Evolutionary conservation across 306 rosid genomes (phyloP).

Genomic region (Lathyrus oleraceus): DNA sequence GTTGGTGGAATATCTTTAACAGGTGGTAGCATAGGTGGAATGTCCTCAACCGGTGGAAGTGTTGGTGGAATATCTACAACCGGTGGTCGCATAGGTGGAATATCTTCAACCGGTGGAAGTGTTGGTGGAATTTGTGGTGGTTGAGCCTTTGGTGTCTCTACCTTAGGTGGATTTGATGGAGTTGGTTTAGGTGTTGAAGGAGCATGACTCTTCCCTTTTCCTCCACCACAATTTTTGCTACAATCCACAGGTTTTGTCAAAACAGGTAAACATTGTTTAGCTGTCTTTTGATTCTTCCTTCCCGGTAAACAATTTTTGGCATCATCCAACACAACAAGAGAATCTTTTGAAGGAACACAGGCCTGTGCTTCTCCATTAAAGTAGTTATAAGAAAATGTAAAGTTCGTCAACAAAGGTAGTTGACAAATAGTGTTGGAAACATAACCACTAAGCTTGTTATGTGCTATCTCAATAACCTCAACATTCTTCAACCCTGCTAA

Average conservation of each 20-base stretch:
- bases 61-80: background rate
- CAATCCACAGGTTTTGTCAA: conserved; percentile 59
- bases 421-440: conserved; percentile 51
- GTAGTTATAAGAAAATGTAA: conserved; percentile 59
- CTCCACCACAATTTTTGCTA: conserved; percentile 47
- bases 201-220: background rate
- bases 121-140: conserved; percentile 35
- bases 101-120: background rate
- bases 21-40: background rate
- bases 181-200: conserved; percentile 25
- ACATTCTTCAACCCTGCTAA: conserved; percentile 42
- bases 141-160: background rate
- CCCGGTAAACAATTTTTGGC: conserved; percentile 52
- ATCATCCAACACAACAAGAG: conserved; percentile 32
- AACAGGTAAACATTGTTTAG: conserved; percentile 43
- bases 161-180: conserved; percentile 8
- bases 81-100: background rate
- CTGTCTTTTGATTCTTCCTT: conserved; percentile 50
- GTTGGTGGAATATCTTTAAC: background rate
- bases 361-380: conserved; percentile 50
- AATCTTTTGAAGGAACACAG: conserved; percentile 36
- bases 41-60: background rate
- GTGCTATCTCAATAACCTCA: conserved; percentile 47
- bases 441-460: conserved; percentile 55
- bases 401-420: conserved; percentile 52